Conservation (phyloP, 208 protist genomes). For the Trichomonas gallinae region DNA sequence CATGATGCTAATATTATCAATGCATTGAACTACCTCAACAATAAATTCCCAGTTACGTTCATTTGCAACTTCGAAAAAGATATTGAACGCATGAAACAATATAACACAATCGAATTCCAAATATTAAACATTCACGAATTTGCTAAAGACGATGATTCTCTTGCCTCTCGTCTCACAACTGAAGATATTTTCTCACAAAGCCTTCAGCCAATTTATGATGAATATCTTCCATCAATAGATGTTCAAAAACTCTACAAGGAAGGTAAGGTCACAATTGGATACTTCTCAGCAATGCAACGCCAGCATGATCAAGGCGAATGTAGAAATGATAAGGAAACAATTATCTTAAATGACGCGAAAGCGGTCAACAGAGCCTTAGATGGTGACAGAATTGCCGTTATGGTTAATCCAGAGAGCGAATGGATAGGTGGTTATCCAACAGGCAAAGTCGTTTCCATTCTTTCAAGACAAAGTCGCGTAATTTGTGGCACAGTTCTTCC, state of each 20-base stretch:
- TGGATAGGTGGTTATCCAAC: not conserved
- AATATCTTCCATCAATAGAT: not conserved
- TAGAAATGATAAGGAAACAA: not conserved
- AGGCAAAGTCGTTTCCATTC: constrained; percentile 19
- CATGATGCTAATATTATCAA: not conserved
- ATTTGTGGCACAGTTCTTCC: not conserved
- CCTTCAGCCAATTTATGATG: not conserved
- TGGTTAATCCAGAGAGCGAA: not conserved
- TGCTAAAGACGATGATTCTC: not conserved
- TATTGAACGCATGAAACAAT: not conserved
- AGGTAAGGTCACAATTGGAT: not conserved
- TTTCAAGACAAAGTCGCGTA: not conserved
- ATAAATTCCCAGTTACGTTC: not conserved
- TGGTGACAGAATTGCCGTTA: constrained; percentile 28
- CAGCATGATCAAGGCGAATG: not conserved
- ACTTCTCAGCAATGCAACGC: not conserved
- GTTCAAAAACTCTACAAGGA: not conserved
- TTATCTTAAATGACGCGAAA: not conserved
- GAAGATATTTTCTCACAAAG: not conserved
- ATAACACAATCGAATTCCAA: not conserved
- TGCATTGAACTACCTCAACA: not conserved
- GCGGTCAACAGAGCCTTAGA: constrained; percentile 24
- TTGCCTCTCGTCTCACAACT: not conserved
- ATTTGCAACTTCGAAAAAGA: not conserved
- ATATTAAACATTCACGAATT: not conserved